phyloP scores from a whole-genome alignment of 2,329 filamentous ascomycete genomes.

The Aureobasidium sp. region DNA sequence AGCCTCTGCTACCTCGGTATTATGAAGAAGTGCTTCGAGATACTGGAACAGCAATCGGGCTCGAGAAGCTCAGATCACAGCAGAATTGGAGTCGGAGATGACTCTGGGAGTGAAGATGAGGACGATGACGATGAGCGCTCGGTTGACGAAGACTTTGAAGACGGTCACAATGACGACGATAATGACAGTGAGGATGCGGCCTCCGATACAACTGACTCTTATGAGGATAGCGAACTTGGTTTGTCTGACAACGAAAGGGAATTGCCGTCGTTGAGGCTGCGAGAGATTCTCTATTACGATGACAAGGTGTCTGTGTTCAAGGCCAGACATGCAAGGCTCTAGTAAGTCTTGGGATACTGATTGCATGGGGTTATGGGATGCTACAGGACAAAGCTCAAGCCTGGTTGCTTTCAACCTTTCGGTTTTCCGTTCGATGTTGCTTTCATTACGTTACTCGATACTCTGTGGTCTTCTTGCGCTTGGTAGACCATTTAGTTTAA shows the following conservation, averaged over 20 bases:
- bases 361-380: not conserved
- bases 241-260: slow-evolving; percentile 26
- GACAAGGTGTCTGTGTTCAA: slow-evolving; percentile 76
- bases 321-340: slow-evolving; percentile 52
- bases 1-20: slow-evolving; percentile 72
- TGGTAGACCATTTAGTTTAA: not conserved
- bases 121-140: slow-evolving; percentile 24
- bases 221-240: slow-evolving; percentile 16
- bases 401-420: not conserved
- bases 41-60: slow-evolving; percentile 53
- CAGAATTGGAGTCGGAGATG: not conserved
- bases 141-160: slow-evolving; percentile 26
- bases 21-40: slow-evolving; percentile 71
- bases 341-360: not conserved
- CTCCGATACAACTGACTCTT: slow-evolving; percentile 13
- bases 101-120: slow-evolving; percentile 20
- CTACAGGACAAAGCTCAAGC: not conserved
- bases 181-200: slow-evolving; percentile 11
- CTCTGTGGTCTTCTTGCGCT: not conserved
- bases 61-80: not conserved
- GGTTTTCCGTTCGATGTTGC: not conserved
- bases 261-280: slow-evolving; percentile 47
- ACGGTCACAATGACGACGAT: slow-evolving; percentile 14
- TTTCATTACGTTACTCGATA: not conserved
- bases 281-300: slow-evolving; percentile 78